phyloP scores from a whole-genome alignment of 2,329 filamentous ascomycete species.

The Pestalotiopsis sp. region DNA sequence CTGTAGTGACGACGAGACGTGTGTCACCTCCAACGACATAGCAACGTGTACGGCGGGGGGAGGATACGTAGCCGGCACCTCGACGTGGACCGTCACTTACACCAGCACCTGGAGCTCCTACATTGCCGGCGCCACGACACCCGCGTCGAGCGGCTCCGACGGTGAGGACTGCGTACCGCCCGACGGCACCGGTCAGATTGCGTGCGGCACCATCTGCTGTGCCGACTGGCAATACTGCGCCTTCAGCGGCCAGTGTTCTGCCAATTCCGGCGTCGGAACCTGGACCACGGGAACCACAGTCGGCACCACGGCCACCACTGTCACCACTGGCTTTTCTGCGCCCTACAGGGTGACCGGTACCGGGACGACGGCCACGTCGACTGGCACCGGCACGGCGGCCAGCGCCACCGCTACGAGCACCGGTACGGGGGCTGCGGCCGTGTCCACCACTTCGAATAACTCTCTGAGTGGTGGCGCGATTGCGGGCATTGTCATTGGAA shows the following conservation, averaged over 20 bases:
- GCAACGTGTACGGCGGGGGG: conserved; percentile 49
- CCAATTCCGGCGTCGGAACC: conserved; percentile 50
- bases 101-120: conserved; percentile 61
- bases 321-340: conserved; percentile 56
- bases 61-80: conserved; percentile 46
- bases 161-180: conserved; percentile 52
- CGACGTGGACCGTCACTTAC: conserved; percentile 64
- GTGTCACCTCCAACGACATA: conserved; percentile 53
- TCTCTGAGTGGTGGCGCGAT: conserved; percentile 72
- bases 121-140: conserved; percentile 46
- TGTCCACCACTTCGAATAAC: conserved; percentile 43
- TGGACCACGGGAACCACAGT: conserved; percentile 36
- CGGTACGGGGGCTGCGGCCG: conserved; percentile 51
- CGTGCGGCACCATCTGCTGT: conserved; percentile 74
- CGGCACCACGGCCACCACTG: conserved; percentile 44
- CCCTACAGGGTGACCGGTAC: conserved; percentile 57
- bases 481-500: conserved; percentile 79
- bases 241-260: conserved; percentile 57
- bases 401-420: conserved; percentile 52
- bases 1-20: conserved; percentile 51
- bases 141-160: conserved; percentile 33
- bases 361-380: conserved; percentile 47
- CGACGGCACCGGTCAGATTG: conserved; percentile 53
- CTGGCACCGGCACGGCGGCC: conserved; percentile 54
- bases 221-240: conserved; percentile 70